Base-by-base conservation (phyloP, 139 green algal genomes). In the Nannochloris sp. region DNA sequence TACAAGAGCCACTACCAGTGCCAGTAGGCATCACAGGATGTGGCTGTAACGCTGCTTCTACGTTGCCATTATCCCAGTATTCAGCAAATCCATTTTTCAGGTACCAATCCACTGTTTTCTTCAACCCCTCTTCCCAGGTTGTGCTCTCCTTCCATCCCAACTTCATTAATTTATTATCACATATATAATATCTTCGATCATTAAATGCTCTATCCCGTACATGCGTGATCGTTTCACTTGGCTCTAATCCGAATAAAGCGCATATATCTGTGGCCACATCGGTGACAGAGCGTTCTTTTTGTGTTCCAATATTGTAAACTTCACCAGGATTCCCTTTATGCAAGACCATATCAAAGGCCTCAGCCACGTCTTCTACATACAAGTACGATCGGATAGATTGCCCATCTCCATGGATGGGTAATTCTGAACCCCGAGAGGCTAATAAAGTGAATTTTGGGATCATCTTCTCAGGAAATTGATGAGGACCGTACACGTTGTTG, bases 401-500 rank as follows among this genome's bases (percentile, higher is more conserved):
- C 13, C 74, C 76, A 29, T 66, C 66, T 10, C 83, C 83, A 44
- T 91, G 83, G 10, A 96, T 78, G n/a, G 90, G 85, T 7, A 96
- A 69, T 8, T 46, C 29, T 54, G 73, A 51, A 23, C 85, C 89
- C 13, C 76, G 80, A 4, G 56, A 64, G 1, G 85, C 85, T 46
- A 90, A 82, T 48, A 95, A 62, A 0, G 76, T 85, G 64, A 95
- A 91, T 72, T 75, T 73, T 51, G 73, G 73, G 27, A 80, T 58
- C 36, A 95, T 76, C 75, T 97, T 96, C 73, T 96, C 90, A 6
- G 90, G 89, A 36, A 95, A 95, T 74, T 98, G 92, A 61, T 92
- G 78, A 2, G 95, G 94, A 0, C 95, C 95, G 59, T 98, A 99
- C 30, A 99, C 95, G 75, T 99, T 99, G 85, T 99, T 99, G 33